Percentiles rank a stretch among this genome's conserved stretches.
Evolutionary conservation across 2,329 filamentous ascomycete species (phyloP).

Genomic region (Fusarium circinatum): DNA sequence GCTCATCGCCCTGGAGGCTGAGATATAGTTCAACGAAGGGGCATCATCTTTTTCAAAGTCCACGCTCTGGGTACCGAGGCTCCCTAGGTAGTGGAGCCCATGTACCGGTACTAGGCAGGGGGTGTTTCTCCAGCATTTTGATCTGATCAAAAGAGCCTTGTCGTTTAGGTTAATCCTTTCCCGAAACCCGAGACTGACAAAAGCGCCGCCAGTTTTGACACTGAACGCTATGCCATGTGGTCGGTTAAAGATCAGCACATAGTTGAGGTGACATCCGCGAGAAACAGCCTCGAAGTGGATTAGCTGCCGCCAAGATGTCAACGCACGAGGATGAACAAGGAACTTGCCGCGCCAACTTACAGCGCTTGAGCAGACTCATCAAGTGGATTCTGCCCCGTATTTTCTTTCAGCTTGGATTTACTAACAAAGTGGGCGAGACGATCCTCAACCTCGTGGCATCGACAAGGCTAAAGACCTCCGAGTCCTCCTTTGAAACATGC

Average conservation of each 20-base stretch:
- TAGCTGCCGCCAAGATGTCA: slow-evolving; percentile 16
- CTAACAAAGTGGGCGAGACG: slow-evolving; percentile 30
- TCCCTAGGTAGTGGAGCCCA: slow-evolving; percentile 10
- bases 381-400: slow-evolving; percentile 21
- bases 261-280: slow-evolving; percentile 3
- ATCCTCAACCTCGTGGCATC: slow-evolving; percentile 40
- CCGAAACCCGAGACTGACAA: neutral
- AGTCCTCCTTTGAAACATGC: slow-evolving; percentile 19
- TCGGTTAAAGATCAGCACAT: slow-evolving; percentile 5
- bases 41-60: slow-evolving; percentile 6
- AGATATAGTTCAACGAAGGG: slow-evolving; percentile 12
- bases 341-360: slow-evolving; percentile 3
- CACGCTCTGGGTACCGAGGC: slow-evolving; percentile 28
- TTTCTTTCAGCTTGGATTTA: slow-evolving; percentile 24
- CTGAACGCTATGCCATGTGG: slow-evolving; percentile 5
- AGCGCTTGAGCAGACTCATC: neutral
- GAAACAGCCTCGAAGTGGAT: slow-evolving; percentile 6
- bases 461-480: slow-evolving; percentile 10
- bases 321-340: slow-evolving; percentile 3
- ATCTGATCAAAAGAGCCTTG: slow-evolving; percentile 6
- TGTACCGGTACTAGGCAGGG: slow-evolving; percentile 5
- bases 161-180: neutral
- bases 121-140: slow-evolving; percentile 12
- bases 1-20: slow-evolving; percentile 6
- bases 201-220: slow-evolving; percentile 6